Evolutionary conservation across 1,284 basidiomycete species (phyloP).

Genomic region (Athelia psychrophila): DNA sequence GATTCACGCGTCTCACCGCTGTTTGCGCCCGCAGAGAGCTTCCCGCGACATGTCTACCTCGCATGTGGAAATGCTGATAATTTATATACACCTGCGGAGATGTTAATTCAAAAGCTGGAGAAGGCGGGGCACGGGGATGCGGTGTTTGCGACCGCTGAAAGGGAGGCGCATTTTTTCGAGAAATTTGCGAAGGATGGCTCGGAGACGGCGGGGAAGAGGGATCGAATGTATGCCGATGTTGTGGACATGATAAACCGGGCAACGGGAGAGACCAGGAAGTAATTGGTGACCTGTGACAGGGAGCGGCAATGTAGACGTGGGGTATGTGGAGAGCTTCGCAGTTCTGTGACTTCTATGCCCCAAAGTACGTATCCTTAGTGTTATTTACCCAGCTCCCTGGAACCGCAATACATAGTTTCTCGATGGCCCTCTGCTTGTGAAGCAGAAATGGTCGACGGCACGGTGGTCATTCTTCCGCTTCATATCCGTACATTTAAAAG

Average conservation of each 20-base stretch:
- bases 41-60: neutral
- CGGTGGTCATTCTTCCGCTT: too few relatives aligned
- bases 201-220: neutral
- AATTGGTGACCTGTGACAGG: too few relatives aligned
- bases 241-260: constrained; percentile 1
- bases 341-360: too few relatives aligned
- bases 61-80: neutral
- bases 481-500: too few relatives aligned
- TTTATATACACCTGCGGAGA: neutral
- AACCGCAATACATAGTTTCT: too few relatives aligned
- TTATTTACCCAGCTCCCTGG: too few relatives aligned
- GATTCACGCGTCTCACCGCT: neutral
- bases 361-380: too few relatives aligned
- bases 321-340: too few relatives aligned
- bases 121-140: neutral
- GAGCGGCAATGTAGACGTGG: too few relatives aligned
- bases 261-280: neutral
- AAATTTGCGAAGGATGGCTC: neutral
- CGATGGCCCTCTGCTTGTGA: too few relatives aligned
- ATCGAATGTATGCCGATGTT: neutral
- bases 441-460: too few relatives aligned
- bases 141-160: neutral
- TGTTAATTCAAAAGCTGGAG: neutral
- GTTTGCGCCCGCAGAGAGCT: neutral
- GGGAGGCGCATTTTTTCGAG: neutral